phyloP scores from a whole-genome alignment of 2,329 filamentous ascomycete genomes.

The Tolypocladium amazonense region DNA sequence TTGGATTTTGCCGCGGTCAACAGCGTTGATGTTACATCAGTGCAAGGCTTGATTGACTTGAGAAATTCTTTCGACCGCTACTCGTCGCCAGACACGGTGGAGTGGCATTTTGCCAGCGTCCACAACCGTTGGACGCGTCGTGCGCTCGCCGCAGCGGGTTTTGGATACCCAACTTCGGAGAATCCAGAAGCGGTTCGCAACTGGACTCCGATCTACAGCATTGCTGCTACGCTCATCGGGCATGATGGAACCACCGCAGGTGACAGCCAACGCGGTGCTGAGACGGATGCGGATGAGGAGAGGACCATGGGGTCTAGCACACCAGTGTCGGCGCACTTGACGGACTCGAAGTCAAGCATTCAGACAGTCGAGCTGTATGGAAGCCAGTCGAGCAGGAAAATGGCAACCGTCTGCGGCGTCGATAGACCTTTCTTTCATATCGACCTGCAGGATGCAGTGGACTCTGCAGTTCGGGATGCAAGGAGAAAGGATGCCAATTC shows the following conservation, averaged over 20 bases:
- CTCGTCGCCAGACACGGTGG: slow-evolving; percentile 33
- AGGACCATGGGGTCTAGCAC: slow-evolving; percentile 1
- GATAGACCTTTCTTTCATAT: slow-evolving; percentile 38
- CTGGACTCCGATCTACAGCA: slow-evolving; percentile 23
- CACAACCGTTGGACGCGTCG: slow-evolving; percentile 47
- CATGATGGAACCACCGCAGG: slow-evolving; percentile 4
- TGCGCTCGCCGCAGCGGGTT: slow-evolving; percentile 44
- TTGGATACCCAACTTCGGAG: slow-evolving; percentile 32
- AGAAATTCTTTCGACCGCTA: slow-evolving; percentile 43
- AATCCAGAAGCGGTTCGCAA: slow-evolving; percentile 14
- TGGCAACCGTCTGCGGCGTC: slow-evolving; percentile 24
- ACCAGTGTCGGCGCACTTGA: background rate
- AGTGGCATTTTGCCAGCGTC: slow-evolving; percentile 45
- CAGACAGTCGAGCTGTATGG: background rate
- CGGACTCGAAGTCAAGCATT: background rate
- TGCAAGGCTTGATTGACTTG: slow-evolving; percentile 46
- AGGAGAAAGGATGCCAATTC: slow-evolving; percentile 9
- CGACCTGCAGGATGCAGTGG: slow-evolving; percentile 31
- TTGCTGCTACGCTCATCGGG: slow-evolving; percentile 13
- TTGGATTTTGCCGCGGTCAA: slow-evolving; percentile 49
- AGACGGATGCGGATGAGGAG: slow-evolving; percentile 6
- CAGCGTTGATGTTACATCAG: slow-evolving; percentile 44
- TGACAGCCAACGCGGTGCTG: background rate
- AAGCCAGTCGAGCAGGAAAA: background rate
- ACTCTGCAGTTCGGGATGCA: slow-evolving; percentile 19